A percentile compares a stretch with the other conserved stretches of the same genome.
phyloP scores from a whole-genome alignment of 495 filamentous ascomycete species.

The Stereocaulon alpinum region DNA sequence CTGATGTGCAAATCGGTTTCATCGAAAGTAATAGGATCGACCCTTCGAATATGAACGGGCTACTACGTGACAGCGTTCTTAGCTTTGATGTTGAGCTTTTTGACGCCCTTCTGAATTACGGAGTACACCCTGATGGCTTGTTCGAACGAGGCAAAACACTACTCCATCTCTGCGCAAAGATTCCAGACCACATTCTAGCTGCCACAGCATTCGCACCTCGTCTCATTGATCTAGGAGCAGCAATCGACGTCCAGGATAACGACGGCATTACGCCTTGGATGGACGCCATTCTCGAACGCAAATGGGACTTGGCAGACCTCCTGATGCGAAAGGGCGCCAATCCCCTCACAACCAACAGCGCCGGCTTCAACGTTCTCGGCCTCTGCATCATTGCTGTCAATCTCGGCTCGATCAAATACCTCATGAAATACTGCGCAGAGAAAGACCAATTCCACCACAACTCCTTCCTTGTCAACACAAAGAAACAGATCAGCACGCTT shows the following conservation, averaged over 20 bases:
- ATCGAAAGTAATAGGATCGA: constrained; percentile 14
- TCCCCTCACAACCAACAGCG: constrained; percentile 19
- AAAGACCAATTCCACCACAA: constrained; percentile 11
- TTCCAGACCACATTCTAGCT: constrained; percentile 20
- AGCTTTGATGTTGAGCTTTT: constrained; percentile 17
- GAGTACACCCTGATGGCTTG: constrained; percentile 10
- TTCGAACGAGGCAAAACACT: constrained; percentile 19
- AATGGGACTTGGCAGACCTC: constrained; percentile 24
- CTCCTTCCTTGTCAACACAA: constrained; percentile 21
- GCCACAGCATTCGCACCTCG: constrained; percentile 19
- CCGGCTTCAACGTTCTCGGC: constrained; percentile 22
- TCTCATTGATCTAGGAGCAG: constrained; percentile 16
- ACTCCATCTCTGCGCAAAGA: constrained; percentile 24
- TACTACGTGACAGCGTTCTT: constrained; percentile 21
- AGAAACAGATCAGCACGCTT: constrained; percentile 22
- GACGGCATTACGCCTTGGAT: constrained; percentile 22
- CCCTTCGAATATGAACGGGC: constrained; percentile 8
- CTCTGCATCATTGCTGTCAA: constrained; percentile 23
- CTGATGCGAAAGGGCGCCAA: constrained; percentile 20
- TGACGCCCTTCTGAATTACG: constrained; percentile 18
- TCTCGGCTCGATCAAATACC: constrained; percentile 22
- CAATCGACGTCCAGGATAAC: constrained; percentile 14
- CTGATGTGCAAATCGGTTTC: constrained; percentile 22
- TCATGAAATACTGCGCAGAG: constrained; percentile 21
- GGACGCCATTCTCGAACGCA: constrained; percentile 24